Base-by-base conservation (phyloP, 768 basidiomycete species). In the Kwoniella sp. region DNA sequence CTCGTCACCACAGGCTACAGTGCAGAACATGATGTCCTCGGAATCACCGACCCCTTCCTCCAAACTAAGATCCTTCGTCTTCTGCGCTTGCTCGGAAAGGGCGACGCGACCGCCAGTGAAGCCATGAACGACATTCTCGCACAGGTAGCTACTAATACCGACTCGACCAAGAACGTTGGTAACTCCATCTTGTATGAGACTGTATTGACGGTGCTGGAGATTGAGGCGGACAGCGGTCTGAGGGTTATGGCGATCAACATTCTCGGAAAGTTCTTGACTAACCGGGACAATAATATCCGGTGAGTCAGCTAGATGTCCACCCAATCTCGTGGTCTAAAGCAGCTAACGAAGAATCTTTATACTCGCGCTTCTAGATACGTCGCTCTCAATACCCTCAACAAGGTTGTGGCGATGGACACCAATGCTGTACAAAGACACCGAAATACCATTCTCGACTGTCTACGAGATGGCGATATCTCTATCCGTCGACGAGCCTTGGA, bases 181-280 rank as follows among this genome's bases (percentile, higher is more conserved):
- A 98, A 97, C 80, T 88, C 95, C 2, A 97, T 99, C 67, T 81
- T 99, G 30, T 99, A 99, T 79, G 96, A 99, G 82, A 95, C 95
- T 0, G 95, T 97, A 6, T 84, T 98, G 67, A 92, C 94, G 0
- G 89, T 99, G 19, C 84, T 99, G 51, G 95, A 99, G 69, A 98
- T 98, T 65, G 93, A 99, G 74, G 94, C 96, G 12, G 96, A 99
- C 77, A 89, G 87, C 46, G 92, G 93, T 21, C 82, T 99, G 22
- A 88, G 96, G 1, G 94, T 98, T 49, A 97, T 99, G 96, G 96
- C 96, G 0, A 99, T 99, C 80, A 99, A 99, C 78, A 98, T 98
- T 61, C 85, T 99, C 33, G 96, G 96, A 58, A 98, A 97, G 81
- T 98, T 98, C 83, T 83, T 99, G 77, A 89, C 91, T 77, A 99